phyloP scores from a whole-genome alignment of 768 basidiomycete genomes.

The Termitomyces sp. region DNA sequence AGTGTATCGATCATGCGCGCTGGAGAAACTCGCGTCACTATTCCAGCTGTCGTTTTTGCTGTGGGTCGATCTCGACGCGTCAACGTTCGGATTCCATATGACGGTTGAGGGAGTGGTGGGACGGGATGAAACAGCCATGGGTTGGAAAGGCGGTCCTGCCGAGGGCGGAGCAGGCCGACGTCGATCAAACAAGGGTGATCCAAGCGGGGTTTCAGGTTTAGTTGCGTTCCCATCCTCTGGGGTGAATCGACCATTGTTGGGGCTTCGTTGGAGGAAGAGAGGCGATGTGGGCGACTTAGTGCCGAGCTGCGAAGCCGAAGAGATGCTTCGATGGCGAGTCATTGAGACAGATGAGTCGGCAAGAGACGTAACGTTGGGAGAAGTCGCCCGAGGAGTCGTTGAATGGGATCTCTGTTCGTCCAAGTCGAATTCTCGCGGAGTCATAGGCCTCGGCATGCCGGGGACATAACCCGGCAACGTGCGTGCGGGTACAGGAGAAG shows the following conservation, averaged over 20 bases:
- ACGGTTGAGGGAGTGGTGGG: slow-evolving; percentile 69
- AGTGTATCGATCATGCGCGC: slow-evolving; percentile 33
- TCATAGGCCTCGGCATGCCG: slow-evolving; percentile 89
- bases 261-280: slow-evolving; percentile 52
- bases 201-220: slow-evolving; percentile 39
- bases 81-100: slow-evolving; percentile 50
- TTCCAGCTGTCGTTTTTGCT: slow-evolving; percentile 57
- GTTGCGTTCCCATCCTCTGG: slow-evolving; percentile 42
- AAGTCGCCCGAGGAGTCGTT: slow-evolving; percentile 76
- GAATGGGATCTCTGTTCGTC: slow-evolving; percentile 70
- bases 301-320: slow-evolving; percentile 44
- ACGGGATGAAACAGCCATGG: slow-evolving; percentile 55
- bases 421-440: slow-evolving; percentile 70
- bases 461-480: slow-evolving; percentile 80
- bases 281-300: slow-evolving; percentile 44
- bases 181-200: slow-evolving; percentile 48
- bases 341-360: slow-evolving; percentile 24
- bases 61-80: slow-evolving; percentile 29
- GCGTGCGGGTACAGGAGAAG: slow-evolving; percentile 58
- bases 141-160: slow-evolving; percentile 46
- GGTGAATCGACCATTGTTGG: slow-evolving; percentile 55
- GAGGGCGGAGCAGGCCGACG: slow-evolving; percentile 73
- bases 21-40: slow-evolving; percentile 32
- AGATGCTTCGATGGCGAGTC: slow-evolving; percentile 44
- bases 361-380: slow-evolving; percentile 41